Percentiles rank a stretch among this genome's conserved stretches.
Conservation (phyloP, 1,284 basidiomycete genomes). For the Exobasidium rhododendri region DNA sequence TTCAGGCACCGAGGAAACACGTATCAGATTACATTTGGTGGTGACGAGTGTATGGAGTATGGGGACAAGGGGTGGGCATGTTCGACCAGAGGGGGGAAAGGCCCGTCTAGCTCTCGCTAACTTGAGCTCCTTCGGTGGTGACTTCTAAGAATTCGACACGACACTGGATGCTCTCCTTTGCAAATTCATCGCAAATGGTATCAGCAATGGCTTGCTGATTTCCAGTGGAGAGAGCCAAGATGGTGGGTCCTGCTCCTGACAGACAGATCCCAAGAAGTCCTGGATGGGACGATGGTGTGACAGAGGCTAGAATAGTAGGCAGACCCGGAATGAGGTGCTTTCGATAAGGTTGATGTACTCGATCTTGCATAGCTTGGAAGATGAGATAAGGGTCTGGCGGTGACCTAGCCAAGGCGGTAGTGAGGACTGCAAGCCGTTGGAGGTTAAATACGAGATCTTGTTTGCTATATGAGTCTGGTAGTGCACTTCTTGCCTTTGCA, state of each 20-base stretch:
- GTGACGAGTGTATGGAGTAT: too few species aligned
- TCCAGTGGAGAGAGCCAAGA: constrained; percentile 69
- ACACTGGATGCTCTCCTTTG: constrained; percentile 41
- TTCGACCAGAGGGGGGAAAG: too few species aligned
- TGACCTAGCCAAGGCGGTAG: constrained; percentile 82
- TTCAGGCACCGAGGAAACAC: too few species aligned
- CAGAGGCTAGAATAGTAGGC: constrained; percentile 64
- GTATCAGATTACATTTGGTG: too few species aligned
- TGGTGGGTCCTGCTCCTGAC: constrained; percentile 95
- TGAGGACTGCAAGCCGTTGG: constrained; percentile 94
- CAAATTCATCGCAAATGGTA: constrained; percentile 44
- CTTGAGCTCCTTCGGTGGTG: constrained; percentile 39
- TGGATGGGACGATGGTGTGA: constrained; percentile 83
- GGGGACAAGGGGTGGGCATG: too few species aligned
- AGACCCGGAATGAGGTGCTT: constrained; percentile 87
- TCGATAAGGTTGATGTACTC: constrained; percentile 94
- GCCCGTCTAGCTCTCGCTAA: not conserved
- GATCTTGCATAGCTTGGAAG: constrained; percentile 99
- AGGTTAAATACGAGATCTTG: constrained; percentile 96
- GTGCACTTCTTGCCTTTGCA: constrained; percentile 83
- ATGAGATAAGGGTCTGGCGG: constrained; percentile 91
- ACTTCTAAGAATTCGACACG: constrained; percentile 44
- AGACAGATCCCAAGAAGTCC: constrained; percentile 95
- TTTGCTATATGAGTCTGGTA: constrained; percentile 78
- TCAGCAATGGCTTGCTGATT: constrained; percentile 38